Base-by-base conservation (phyloP, 805 yeast genomes). In the Spathaspora girioi region DNA sequence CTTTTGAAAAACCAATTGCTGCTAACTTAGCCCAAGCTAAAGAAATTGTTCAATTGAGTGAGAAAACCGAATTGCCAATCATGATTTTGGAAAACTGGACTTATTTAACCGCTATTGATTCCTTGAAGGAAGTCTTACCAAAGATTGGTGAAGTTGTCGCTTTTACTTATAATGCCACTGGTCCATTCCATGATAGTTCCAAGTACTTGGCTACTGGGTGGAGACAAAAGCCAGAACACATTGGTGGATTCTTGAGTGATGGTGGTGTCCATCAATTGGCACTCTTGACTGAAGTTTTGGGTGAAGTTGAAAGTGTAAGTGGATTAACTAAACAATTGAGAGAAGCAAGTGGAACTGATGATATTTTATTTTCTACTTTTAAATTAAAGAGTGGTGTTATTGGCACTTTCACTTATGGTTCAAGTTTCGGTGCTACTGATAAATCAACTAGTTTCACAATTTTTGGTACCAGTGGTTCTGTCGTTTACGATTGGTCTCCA, bases 201-300 rank as follows among this genome's bases (percentile, higher is more conserved):
- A 81, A 85, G 63, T 88, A 87, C 62, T 64, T 83, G 53, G 66
- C 72, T 19, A 92, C 97, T 1, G 50, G 84, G 14, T 93, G 98
- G 98, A 86, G 97, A 78, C 82, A 80, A 65, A 77, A 84, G 46
- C 97, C 98, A 31, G 85, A 89, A 68, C 97, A 93, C 65, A 80
- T 91, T 58, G 98, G 98, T 50, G 97, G 97, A 0, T 92, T 77
- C 69, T 75, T 93, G 60, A 85, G 93, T 52, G 98, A 93, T 63
- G 97, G 97, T 62, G 98, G 97, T 65, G 98, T 93, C 20, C 98
- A 93, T 70, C 97, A 92, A 68, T 73, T 92, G 66, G 97, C 97
- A 2, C 72, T 90, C 38, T 78, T 92, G 56, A 90, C 96, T 8
- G 89, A 83, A 53, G 83, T 90, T 17, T 75, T 93, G 50, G 97